phyloP scores from a whole-genome alignment of 148 eudicot genomes.

The Euryodendron excelsum region DNA sequence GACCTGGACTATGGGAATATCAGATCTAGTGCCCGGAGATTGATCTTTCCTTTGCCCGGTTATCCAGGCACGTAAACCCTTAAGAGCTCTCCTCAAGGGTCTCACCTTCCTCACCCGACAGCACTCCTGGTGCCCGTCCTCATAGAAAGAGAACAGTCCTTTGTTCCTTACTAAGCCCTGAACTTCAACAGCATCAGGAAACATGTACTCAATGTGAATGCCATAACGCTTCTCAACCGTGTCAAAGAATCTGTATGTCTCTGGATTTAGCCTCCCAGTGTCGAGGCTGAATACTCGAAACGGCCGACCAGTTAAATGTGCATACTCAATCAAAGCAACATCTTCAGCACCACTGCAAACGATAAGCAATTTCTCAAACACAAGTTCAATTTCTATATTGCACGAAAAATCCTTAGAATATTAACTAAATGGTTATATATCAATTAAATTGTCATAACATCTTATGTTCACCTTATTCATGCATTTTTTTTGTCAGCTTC shows the following conservation, averaged over 20 bases:
- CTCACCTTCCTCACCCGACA: conserved; percentile 93
- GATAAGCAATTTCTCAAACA: background rate
- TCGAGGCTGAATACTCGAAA: conserved; percentile 87
- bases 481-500: background rate
- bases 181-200: conserved; percentile 86
- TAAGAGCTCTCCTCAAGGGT: conserved; percentile 79
- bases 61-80: conserved; percentile 91
- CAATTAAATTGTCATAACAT: background rate
- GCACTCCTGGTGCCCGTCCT: conserved; percentile 96
- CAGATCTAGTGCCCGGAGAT: conserved; percentile 92
- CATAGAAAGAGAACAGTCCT: conserved; percentile 89
- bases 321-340: conserved; percentile 95
- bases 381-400: background rate
- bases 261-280: conserved; percentile 84
- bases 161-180: conserved; percentile 77
- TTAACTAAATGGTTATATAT: background rate
- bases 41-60: conserved; percentile 94
- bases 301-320: conserved; percentile 81
- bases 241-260: conserved; percentile 78
- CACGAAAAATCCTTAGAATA: no score
- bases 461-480: background rate
- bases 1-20: conserved; percentile 80
- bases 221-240: conserved; percentile 68
- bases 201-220: conserved; percentile 92
- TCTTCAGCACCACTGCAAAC: conserved; percentile 95